phyloP scores from a whole-genome alignment of 2,329 filamentous ascomycete species.

The Onygenales sp. region DNA sequence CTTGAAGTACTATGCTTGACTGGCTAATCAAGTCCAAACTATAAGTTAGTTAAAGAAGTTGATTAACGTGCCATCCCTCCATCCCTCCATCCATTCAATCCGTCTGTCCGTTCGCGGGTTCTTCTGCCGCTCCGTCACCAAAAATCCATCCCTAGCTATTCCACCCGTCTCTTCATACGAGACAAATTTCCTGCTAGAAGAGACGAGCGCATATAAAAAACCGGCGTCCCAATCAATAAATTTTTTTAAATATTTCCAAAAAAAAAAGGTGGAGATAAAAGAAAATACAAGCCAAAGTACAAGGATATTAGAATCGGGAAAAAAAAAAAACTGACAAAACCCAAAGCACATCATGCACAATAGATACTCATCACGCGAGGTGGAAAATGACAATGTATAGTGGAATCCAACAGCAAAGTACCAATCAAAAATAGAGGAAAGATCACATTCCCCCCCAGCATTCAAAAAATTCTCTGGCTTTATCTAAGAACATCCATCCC shows the following conservation, averaged over 20 bases:
- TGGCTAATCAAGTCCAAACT: neutral
- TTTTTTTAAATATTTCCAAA: neutral
- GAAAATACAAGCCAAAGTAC: neutral
- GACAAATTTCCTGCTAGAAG: neutral
- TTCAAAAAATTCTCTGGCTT: neutral
- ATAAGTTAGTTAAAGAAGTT: neutral
- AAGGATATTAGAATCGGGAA: neutral
- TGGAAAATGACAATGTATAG: too few relatives aligned
- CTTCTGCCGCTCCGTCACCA: too few relatives aligned
- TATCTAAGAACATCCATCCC: conserved; percentile 43
- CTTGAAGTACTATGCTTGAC: neutral
- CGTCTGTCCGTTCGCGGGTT: neutral
- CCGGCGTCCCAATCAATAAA: neutral
- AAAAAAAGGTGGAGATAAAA: neutral
- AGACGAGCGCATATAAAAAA: neutral
- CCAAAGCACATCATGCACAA: too few relatives aligned
- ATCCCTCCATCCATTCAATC: neutral
- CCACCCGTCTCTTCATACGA: too few relatives aligned
- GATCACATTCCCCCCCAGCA: too few relatives aligned
- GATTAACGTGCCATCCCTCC: neutral
- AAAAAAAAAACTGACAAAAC: too few relatives aligned
- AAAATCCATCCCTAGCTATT: too few relatives aligned
- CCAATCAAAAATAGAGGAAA: too few relatives aligned
- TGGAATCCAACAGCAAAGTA: too few relatives aligned
- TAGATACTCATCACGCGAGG: too few relatives aligned